Percentiles rank a stretch among this genome's conserved stretches.
phyloP scores from a whole-genome alignment of 2,329 filamentous ascomycete species.

The Colletotrichum orbiculare region DNA sequence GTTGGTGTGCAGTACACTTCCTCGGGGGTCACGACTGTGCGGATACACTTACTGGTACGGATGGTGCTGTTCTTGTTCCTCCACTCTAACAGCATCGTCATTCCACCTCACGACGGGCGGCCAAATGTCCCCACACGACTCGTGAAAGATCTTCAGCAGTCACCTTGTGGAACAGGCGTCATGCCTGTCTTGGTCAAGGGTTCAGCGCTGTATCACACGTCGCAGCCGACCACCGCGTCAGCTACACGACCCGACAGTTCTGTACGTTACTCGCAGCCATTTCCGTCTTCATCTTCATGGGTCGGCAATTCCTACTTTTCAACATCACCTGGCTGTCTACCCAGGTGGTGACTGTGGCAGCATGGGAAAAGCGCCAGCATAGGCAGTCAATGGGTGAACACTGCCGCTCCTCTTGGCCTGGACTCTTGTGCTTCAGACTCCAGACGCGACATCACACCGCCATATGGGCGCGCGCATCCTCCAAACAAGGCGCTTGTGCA shows the following conservation, averaged over 20 bases:
- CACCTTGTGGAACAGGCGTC: constrained; percentile 8
- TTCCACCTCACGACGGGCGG: background rate
- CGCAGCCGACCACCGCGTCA: constrained; percentile 22
- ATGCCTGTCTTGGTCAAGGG: constrained; percentile 15
- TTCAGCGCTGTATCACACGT: constrained; percentile 14
- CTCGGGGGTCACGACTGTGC: no score
- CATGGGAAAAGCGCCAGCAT: no score
- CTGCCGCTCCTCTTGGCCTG: background rate
- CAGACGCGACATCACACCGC: constrained; percentile 28
- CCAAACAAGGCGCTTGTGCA: constrained; percentile 5
- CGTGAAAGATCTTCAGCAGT: constrained; percentile 21
- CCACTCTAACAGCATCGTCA: constrained; percentile 6
- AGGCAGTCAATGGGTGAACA: background rate
- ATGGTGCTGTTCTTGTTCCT: no score
- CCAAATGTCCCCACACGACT: constrained; percentile 14
- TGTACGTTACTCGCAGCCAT: background rate
- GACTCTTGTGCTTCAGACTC: constrained; percentile 16
- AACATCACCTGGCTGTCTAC: no score
- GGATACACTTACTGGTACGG: no score
- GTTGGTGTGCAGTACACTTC: no score
- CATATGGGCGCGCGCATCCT: constrained; percentile 19
- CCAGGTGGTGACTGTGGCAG: no score
- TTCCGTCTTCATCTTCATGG: constrained; percentile 1
- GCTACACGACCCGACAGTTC: background rate
- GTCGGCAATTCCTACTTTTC: constrained; percentile 5